These are phyloP conservation scores for Carpinus fangiana DNA, from an alignment of 306 rosid species.

Conservation along the genomic window DNA sequence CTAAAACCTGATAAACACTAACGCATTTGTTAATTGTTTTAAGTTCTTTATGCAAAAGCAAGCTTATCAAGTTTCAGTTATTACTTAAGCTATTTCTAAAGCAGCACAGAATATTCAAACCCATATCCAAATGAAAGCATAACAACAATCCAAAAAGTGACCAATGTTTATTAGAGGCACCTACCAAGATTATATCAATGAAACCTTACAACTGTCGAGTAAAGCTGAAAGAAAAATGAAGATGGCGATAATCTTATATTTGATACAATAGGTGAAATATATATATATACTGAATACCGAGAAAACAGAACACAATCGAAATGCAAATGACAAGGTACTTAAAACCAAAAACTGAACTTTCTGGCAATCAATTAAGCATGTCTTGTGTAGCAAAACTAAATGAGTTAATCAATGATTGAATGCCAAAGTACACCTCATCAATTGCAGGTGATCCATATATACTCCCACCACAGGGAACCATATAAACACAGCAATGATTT, in stretches of 20 bases:
- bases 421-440: constrained; percentile 63
- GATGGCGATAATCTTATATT: not conserved
- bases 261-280: not conserved
- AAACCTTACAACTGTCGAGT: not conserved
- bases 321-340: not conserved
- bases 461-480: constrained; percentile 85
- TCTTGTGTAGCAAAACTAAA: not conserved
- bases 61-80: not conserved
- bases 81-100: not conserved
- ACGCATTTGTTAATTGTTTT: not conserved
- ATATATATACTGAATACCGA: not conserved
- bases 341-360: not conserved
- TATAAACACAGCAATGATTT: constrained; percentile 64
- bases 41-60: not conserved
- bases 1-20: not conserved
- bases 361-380: not conserved
- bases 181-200: no score
- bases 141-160: not conserved
- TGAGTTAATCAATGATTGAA: not conserved
- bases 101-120: not conserved
- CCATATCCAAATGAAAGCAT: not conserved
- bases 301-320: not conserved
- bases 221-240: not conserved
- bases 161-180: no score
- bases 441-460: constrained; percentile 85